These are phyloP conservation scores for Pelagomonas calceolata DNA, from an alignment of 108 stramenopile genomes.

Conservation along the genomic window DNA sequence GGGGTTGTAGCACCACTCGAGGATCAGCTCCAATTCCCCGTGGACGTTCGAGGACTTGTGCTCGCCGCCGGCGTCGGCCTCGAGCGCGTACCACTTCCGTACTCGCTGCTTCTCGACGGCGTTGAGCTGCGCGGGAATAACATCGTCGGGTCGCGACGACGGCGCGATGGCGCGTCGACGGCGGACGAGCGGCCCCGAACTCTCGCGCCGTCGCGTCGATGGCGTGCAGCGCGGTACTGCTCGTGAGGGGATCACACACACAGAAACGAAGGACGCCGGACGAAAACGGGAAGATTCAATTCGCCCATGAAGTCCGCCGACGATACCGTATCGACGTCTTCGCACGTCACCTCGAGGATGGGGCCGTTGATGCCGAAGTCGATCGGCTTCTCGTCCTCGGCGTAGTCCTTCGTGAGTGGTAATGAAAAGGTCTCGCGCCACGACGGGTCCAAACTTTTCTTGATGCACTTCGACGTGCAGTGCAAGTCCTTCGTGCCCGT, in stretches of 20 bases:
- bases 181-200: too few relatives aligned
- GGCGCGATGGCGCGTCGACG: too few relatives aligned
- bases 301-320: slow-evolving; percentile 8
- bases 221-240: too few relatives aligned
- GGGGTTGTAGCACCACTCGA: neutral
- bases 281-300: neutral
- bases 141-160: too few relatives aligned
- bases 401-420: neutral
- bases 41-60: neutral
- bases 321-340: slow-evolving; percentile 7
- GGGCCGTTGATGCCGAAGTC: neutral
- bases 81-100: slow-evolving; percentile 6
- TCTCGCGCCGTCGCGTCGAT: too few relatives aligned
- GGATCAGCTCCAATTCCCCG: neutral
- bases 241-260: too few relatives aligned
- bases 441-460: slow-evolving; percentile 9
- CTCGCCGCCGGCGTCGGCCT: neutral
- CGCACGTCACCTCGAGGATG: neutral
- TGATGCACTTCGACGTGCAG: neutral
- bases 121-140: too few relatives aligned
- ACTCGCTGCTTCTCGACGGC: neutral
- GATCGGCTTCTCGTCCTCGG: neutral
- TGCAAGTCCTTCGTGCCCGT: neutral
- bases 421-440: slow-evolving; percentile 1
- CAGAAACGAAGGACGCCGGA: too few relatives aligned